Evolutionary conservation across 2,329 filamentous ascomycete species (phyloP).

Genomic region (Fusarium sterilihyphosum): DNA sequence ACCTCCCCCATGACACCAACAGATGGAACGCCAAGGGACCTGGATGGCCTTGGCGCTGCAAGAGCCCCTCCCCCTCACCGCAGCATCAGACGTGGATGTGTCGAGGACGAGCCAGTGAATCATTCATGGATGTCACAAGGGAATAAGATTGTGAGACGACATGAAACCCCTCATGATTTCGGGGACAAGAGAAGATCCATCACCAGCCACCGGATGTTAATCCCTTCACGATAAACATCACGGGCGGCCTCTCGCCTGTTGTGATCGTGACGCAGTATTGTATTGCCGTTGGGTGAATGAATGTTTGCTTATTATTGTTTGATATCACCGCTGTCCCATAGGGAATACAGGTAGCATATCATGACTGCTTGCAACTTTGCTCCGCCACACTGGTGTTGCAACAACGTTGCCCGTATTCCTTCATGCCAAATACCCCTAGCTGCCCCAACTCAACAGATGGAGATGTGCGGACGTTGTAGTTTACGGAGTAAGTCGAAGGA

Average conservation of each 20-base stretch:
- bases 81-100: constrained; percentile 20
- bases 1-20: background rate
- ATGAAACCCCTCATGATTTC: constrained; percentile 20
- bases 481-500: background rate
- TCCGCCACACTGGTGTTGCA: constrained; percentile 20
- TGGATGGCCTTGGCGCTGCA: constrained; percentile 35
- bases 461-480: background rate
- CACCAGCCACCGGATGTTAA: constrained; percentile 3
- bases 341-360: constrained; percentile 3
- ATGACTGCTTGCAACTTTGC: constrained; percentile 15
- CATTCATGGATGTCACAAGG: constrained; percentile 24
- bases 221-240: background rate
- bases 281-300: background rate
- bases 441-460: background rate
- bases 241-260: constrained; percentile 29
- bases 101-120: constrained; percentile 20
- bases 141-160: constrained; percentile 20
- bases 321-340: background rate
- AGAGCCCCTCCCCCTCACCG: constrained; percentile 36
- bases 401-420: background rate
- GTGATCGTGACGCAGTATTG: background rate
- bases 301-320: background rate
- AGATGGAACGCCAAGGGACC: constrained; percentile 27
- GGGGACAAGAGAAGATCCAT: background rate
- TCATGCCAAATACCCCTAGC: background rate